Evolutionary conservation across 345 rosid species (phyloP).

Genomic region (Salix udensis): DNA sequence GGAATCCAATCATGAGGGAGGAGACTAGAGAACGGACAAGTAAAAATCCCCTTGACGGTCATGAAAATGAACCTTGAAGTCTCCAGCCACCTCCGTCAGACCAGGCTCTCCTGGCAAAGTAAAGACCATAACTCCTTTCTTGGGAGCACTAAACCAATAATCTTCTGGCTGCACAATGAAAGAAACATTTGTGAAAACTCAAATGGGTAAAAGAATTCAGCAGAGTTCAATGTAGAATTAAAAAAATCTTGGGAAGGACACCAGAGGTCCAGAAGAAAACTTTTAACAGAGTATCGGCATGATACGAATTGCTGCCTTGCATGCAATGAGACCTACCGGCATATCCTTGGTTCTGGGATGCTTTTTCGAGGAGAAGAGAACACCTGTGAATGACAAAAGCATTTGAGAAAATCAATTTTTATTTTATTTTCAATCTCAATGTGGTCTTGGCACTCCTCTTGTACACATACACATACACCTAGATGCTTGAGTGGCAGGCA

Average conservation of each 20-base stretch:
- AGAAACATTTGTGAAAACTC: not conserved
- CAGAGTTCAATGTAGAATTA: not conserved
- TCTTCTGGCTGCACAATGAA: slow-evolving; percentile 69
- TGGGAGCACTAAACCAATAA: slow-evolving; percentile 85
- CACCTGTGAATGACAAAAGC: slow-evolving; percentile 37
- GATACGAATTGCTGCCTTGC: not conserved
- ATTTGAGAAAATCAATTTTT: not conserved
- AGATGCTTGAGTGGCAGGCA: not conserved
- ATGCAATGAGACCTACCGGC: slow-evolving; percentile 39
- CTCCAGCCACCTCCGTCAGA: slow-evolving; percentile 68
- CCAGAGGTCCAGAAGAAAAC: not conserved
- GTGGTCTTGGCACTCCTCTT: not conserved
- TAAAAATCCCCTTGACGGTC: slow-evolving; percentile 92
- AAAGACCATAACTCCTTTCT: slow-evolving; percentile 84
- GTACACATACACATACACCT: not conserved
- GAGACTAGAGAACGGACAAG: slow-evolving; percentile 46
- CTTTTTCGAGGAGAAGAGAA: slow-evolving; percentile 74
- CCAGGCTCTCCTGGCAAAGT: slow-evolving; percentile 97
- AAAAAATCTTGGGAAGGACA: not conserved
- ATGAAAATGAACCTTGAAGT: slow-evolving; percentile 86
- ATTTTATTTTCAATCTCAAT: not conserved
- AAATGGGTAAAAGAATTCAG: not conserved
- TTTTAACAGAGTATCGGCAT: not conserved
- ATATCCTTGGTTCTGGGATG: slow-evolving; percentile 74
- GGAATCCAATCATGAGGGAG: not conserved